Evolutionary conservation across 1,139 yeast species (phyloP).

Genomic region (Sugiyamaella novakii): DNA sequence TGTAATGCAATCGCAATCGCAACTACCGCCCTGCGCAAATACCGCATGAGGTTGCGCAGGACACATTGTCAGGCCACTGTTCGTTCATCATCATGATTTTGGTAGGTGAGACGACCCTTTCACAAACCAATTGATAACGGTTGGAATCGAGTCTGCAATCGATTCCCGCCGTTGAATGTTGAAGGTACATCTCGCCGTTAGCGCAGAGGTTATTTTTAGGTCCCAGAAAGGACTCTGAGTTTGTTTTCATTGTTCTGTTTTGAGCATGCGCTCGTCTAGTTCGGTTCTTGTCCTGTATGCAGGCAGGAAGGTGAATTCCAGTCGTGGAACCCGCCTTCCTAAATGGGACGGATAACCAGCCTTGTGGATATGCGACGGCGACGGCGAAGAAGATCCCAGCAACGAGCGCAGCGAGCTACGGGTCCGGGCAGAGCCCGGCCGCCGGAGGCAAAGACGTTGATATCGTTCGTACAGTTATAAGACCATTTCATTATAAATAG

Average conservation of each 20-base stretch:
- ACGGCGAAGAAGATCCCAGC: not conserved
- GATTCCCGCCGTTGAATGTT: not conserved
- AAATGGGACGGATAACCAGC: constrained; percentile 11
- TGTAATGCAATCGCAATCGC: not conserved
- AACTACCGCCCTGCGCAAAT: constrained; percentile 1
- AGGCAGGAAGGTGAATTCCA: constrained; percentile 11
- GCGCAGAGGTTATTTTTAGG: too few relatives aligned
- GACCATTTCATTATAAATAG: not conserved
- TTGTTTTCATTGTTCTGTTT: not conserved
- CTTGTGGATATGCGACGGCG: too few relatives aligned
- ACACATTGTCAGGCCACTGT: too few relatives aligned
- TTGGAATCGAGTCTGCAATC: too few relatives aligned
- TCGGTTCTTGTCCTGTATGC: not conserved
- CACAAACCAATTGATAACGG: too few relatives aligned
- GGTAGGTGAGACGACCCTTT: too few relatives aligned
- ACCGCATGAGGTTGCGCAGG: too few relatives aligned
- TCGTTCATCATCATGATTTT: too few relatives aligned
- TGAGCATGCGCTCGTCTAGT: not conserved
- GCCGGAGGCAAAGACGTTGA: not conserved
- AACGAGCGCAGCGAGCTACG: not conserved
- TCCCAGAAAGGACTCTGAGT: too few relatives aligned
- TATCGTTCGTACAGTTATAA: too few relatives aligned
- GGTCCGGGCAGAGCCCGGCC: not conserved
- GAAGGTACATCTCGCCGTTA: not conserved
- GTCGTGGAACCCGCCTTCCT: constrained; percentile 8